Evolutionary conservation across 1,139 yeast species (phyloP), one percentile per base, ranked within the genome.

Genomic region (Sugiyamaella grinbergsii): DNA sequence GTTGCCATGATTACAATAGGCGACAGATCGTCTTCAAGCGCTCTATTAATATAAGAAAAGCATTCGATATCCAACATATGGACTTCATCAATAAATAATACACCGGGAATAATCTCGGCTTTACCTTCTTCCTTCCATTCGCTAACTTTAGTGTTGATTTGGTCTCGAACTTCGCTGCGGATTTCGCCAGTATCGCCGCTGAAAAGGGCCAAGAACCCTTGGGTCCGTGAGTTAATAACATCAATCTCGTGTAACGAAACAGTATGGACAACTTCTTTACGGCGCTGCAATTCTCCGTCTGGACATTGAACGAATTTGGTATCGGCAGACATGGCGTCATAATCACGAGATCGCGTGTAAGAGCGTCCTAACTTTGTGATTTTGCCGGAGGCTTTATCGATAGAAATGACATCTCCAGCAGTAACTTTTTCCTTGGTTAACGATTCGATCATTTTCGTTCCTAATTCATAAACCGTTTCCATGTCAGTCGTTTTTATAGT

Each of bases 41-140:
- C 98, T 59, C 98, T 80, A 74, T 94, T 94, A 65, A 94, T 82
- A 69, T 88, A 94, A 22, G 98, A 86, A 66, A 93, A 94, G 68
- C 97, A 85, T 71, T 94, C 99, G 63, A 94, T 88, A 69, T 94
- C 99, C 60, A 94, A 81, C 98, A 94, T 94, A 72, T 94, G 98
- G 49, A 91, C 98, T 72, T 94, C 99, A 71, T 94, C 99, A 63
- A 94, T 89, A 71, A 94, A 94, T 62, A 94, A 76, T 10, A 94
- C 98, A 60, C 99, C 99, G n/a, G 98, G 98, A 47, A 90, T 86
- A 59, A 94, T 91, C 63, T 91, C 97, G 10, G 98, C 98, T 70
- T 93, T 94, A 53, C 98, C 98, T 76, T 94, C 98, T 75, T 94
- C 99, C 66, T 87, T 89, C 98, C 98, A 94, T 72, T 94, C 98